Evolutionary conservation across 345 rosid genomes (phyloP), one percentile per base, ranked within the genome.

Genomic region (Populus tremula): DNA sequence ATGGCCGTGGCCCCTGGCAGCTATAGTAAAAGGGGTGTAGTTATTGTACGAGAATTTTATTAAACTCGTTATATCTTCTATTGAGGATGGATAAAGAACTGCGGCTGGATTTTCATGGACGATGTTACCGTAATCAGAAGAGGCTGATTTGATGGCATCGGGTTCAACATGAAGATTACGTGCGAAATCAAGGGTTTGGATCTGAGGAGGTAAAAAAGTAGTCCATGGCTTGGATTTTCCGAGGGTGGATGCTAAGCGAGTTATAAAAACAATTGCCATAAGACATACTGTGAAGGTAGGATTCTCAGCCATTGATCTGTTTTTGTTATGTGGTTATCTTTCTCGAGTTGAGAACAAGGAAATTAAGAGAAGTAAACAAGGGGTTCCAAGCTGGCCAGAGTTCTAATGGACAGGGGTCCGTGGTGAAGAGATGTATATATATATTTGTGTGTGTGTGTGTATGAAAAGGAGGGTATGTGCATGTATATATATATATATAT

Each of bases 1-100:
- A 79, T 95, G 99, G 18, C 96, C 94, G 36, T 87, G 94, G 73
- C 99, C 99, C 84, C 97, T 87, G 10, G 98, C 99, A 50, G 96
- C 91, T 50, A 96, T 81, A 25, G 75, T 14, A 35, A 92, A 88
- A 8, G 88, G 85, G 45, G 75, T 66, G 3, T 89, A 45, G 64
- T 54, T 54, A 17, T 83, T 75, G 86, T 83, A 78, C 0, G 91
- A 79, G 56, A 82, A 78, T 39, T 84, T 82, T 56, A 96, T 47
- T 9, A 96, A 82, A 50, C 83, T 67, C 1, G 70, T 70, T 4
- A 93, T 89, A 79, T 96, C 96, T 2, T 80, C 38, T 18, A 64
- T 35, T 3, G 93, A 83, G 1, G 95, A 78, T 5, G 98, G 99
- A 53, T 79, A 78, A 33, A 96, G 90, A 56, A 96, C 95, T 0